Evolutionary conservation across 768 basidiomycete genomes (phyloP).

Genomic region (Neoboletus brunneissimus): DNA sequence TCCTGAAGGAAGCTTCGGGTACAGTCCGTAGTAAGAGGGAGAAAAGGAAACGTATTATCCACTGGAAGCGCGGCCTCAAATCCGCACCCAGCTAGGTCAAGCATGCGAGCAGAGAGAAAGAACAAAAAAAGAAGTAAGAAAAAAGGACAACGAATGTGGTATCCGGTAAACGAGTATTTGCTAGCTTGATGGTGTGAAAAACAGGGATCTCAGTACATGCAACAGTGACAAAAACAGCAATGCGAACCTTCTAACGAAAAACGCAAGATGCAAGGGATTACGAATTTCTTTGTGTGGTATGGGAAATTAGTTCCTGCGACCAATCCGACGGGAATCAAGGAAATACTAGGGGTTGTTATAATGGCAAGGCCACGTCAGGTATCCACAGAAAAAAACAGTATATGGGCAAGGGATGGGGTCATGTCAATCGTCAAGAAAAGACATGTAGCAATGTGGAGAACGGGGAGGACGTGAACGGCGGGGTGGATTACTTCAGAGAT

Average conservation of each 20-base stretch:
- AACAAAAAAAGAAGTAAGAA: background rate
- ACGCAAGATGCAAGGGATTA: conserved; percentile 14
- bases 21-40: background rate
- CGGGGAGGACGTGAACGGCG: background rate
- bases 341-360: conserved; percentile 12
- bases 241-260: conserved; percentile 1
- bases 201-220: background rate
- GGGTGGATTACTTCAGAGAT: conserved; percentile 40
- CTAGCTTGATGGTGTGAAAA: background rate
- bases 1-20: background rate
- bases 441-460: background rate
- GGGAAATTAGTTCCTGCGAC: conserved; percentile 24
- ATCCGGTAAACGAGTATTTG: conserved; percentile 7
- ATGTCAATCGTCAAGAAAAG: conserved; percentile 10
- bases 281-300: conserved; percentile 18
- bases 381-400: conserved; percentile 4
- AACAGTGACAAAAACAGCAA: background rate
- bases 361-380: conserved; percentile 10
- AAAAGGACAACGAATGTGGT: conserved; percentile 19
- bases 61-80: background rate
- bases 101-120: background rate
- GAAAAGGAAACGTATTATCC: background rate
- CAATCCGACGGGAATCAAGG: conserved; percentile 7
- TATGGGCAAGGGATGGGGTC: background rate
- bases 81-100: conserved; percentile 1